phyloP scores from a whole-genome alignment of 306 rosid species.

The Arachis stenosperma region DNA sequence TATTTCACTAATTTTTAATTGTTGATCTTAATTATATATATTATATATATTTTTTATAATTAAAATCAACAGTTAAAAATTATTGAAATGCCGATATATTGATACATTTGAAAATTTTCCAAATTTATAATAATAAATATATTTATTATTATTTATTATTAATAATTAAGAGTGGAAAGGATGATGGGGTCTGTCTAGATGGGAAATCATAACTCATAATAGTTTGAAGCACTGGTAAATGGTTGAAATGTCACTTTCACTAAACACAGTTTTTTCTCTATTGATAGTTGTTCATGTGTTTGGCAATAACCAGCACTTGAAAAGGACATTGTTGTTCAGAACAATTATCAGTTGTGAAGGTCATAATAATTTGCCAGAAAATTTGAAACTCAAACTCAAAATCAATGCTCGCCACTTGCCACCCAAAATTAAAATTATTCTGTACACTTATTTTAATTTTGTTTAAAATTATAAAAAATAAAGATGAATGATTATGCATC shows the following conservation, averaged over 20 bases:
- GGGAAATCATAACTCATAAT: not conserved
- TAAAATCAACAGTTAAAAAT: too few species aligned
- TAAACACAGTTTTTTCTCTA: not conserved
- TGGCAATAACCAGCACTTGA: conserved; percentile 8
- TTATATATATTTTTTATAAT: too few species aligned
- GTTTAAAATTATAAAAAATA: too few species aligned
- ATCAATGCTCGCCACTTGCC: conserved; percentile 26
- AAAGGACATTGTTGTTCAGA: conserved; percentile 18
- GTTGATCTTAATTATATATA: too few species aligned
- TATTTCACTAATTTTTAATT: too few species aligned
- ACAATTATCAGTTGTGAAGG: not conserved
- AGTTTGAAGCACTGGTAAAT: conserved; percentile 10
- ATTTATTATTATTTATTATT: too few species aligned
- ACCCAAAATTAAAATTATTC: too few species aligned
- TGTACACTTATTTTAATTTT: too few species aligned
- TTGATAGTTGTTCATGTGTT: conserved; percentile 36
- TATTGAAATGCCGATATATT: too few species aligned
- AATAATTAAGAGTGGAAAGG: conserved; percentile 9
- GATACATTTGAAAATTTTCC: too few species aligned
- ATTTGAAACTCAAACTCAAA: conserved; percentile 35
- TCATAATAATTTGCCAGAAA: conserved; percentile 4
- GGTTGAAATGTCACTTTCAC: conserved; percentile 39
- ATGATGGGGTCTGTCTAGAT: conserved; percentile 6
- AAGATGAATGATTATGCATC: too few species aligned
- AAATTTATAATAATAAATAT: too few species aligned